Conservation (phyloP, 192 early-diverging fungal genomes). For the Piromyces finnis region DNA sequence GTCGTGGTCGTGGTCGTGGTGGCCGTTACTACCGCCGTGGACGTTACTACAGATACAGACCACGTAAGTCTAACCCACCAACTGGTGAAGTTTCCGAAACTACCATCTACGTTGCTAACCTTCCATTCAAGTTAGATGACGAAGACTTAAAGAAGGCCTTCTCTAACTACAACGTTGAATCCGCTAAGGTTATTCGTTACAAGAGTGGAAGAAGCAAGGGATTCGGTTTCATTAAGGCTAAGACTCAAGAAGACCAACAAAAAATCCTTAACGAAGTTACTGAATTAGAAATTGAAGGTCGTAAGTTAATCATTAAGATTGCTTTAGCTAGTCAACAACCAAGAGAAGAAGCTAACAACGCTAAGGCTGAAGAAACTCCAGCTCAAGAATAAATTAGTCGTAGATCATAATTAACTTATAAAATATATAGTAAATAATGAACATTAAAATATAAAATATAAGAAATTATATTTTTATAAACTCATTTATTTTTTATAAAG, state of each 20-base stretch:
- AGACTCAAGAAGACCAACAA: conserved; percentile 54
- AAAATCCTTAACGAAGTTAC: conserved; percentile 46
- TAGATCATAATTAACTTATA: too few species aligned
- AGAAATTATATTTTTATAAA: too few species aligned
- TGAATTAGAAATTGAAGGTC: conserved; percentile 40
- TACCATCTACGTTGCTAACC: conserved; percentile 59
- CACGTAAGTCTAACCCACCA: conserved; percentile 7
- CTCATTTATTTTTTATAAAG: too few species aligned
- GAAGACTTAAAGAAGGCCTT: conserved; percentile 33
- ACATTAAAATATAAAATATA: not conserved
- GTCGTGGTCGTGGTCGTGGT: conserved; percentile 6
- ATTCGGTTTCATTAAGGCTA: conserved; percentile 85
- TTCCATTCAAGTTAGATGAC: conserved; percentile 53
- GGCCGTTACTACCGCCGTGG: conserved; percentile 17
- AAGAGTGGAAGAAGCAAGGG: conserved; percentile 66
- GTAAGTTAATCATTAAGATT: conserved; percentile 42
- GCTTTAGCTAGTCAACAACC: conserved; percentile 17
- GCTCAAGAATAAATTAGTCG: not conserved
- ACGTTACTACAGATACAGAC: not conserved
- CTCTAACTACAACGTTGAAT: conserved; percentile 42
- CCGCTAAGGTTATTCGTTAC: conserved; percentile 54
- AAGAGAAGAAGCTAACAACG: conserved; percentile 3
- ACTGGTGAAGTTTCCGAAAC: conserved; percentile 29
- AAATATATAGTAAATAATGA: not conserved
- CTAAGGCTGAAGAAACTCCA: conserved; percentile 2